Conservation (phyloP, 352 stramenopile species). For the Pseudoperonospora humuli region DNA sequence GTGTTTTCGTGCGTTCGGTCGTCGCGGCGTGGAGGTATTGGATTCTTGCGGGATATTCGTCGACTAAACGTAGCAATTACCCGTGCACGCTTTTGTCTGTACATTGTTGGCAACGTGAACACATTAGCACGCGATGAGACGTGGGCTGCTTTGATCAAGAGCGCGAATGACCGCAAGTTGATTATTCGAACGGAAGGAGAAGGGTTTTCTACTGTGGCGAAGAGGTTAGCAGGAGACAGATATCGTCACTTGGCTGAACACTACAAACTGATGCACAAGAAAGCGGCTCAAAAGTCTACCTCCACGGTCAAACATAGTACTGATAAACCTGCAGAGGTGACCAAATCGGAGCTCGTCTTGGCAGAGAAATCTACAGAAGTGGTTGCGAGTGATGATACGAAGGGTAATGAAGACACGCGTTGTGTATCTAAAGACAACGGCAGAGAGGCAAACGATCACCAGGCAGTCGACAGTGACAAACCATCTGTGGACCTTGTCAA, state of each 20-base stretch:
- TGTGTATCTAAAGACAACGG: neutral
- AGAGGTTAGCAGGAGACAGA: constrained; percentile 37
- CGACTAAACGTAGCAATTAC: constrained; percentile 89
- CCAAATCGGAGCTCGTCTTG: constrained; percentile 2
- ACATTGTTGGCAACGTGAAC: constrained; percentile 75
- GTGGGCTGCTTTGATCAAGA: constrained; percentile 71
- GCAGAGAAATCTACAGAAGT: neutral
- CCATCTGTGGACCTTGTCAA: neutral
- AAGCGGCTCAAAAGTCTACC: constrained; percentile 33
- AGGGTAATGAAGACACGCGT: neutral
- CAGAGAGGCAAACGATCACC: constrained; percentile 1
- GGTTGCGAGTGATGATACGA: neutral
- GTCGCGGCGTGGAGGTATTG: constrained; percentile 70
- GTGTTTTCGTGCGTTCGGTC: constrained; percentile 95
- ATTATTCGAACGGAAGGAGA: constrained; percentile 45
- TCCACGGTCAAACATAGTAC: constrained; percentile 9
- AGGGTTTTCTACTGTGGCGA: constrained; percentile 33
- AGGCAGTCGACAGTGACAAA: neutral
- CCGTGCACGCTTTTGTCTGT: constrained; percentile 81
- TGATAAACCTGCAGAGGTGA: constrained; percentile 1
- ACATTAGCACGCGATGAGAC: constrained; percentile 73
- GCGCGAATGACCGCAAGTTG: constrained; percentile 53
- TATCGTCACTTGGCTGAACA: constrained; percentile 34
- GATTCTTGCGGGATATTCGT: constrained; percentile 86
- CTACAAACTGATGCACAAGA: constrained; percentile 69